Percentiles rank a stretch among this genome's conserved stretches.
Conservation (phyloP, 2,329 filamentous ascomycete species). For the Exophiala oligosperma region DNA sequence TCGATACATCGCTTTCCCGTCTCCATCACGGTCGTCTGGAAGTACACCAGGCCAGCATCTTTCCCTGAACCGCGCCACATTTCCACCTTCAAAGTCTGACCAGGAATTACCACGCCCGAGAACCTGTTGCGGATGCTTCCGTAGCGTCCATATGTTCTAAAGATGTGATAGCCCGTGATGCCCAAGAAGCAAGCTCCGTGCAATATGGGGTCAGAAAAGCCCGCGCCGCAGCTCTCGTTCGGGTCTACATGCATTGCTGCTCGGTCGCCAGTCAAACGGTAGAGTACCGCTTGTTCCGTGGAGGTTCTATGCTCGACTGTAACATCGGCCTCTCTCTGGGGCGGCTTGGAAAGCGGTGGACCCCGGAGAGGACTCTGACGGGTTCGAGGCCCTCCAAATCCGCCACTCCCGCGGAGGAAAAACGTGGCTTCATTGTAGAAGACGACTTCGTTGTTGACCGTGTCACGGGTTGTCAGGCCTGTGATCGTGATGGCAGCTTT, state of each 20-base stretch:
- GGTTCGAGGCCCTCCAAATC: slow-evolving; percentile 82
- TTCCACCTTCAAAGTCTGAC: slow-evolving; percentile 80
- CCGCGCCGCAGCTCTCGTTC: slow-evolving; percentile 86
- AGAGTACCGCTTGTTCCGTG: slow-evolving; percentile 88
- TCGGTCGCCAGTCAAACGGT: slow-evolving; percentile 88
- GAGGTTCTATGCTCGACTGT: slow-evolving; percentile 82
- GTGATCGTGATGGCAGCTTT: slow-evolving; percentile 79
- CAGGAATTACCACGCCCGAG: slow-evolving; percentile 72
- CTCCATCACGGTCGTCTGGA: slow-evolving; percentile 87
- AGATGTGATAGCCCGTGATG: slow-evolving; percentile 84
- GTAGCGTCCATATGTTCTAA: slow-evolving; percentile 76
- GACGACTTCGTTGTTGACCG: slow-evolving; percentile 77
- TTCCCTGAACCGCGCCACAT: slow-evolving; percentile 69
- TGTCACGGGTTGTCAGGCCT: slow-evolving; percentile 79
- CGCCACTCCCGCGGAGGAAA: slow-evolving; percentile 86
- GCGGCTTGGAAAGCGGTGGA: slow-evolving; percentile 75
- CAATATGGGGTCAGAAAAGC: slow-evolving; percentile 89
- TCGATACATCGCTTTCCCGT: slow-evolving; percentile 85
- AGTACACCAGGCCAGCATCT: slow-evolving; percentile 73
- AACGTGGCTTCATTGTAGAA: slow-evolving; percentile 97
- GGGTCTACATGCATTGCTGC: slow-evolving; percentile 97
- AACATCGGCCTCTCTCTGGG: slow-evolving; percentile 72
- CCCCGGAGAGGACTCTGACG: slow-evolving; percentile 72
- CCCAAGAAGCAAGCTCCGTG: slow-evolving; percentile 95
- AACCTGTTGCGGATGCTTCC: slow-evolving; percentile 92